Conservation (phyloP, 306 rosid species). For the Prunus davidiana region DNA sequence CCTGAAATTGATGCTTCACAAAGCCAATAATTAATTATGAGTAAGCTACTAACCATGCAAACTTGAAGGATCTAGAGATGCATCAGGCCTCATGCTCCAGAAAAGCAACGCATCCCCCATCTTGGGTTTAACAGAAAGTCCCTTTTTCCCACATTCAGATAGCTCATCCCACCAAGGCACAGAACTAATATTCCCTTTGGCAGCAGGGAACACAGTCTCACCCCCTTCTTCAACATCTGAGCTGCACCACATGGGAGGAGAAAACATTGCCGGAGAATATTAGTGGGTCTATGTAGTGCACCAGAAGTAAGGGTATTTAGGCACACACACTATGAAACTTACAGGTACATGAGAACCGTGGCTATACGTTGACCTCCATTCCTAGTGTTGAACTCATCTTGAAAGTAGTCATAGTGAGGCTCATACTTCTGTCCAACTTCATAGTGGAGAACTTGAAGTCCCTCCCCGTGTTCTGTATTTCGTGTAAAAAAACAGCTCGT, state of each 20-base stretch:
- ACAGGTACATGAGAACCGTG: constrained; percentile 95
- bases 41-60: constrained; percentile 71
- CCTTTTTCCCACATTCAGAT: constrained; percentile 87
- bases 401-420: constrained; percentile 97
- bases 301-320: constrained; percentile 7
- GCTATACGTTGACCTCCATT: constrained; percentile 99
- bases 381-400: constrained; percentile 71
- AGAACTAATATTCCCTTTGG: constrained; percentile 85
- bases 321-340: constrained; percentile 39
- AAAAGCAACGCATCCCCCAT: constrained; percentile 95
- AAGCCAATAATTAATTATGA: background rate
- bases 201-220: constrained; percentile 97
- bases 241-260: constrained; percentile 45
- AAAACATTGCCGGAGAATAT: constrained; percentile 9
- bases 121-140: constrained; percentile 93
- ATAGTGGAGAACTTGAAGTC: constrained; percentile 96
- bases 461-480: constrained; percentile 91
- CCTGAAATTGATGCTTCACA: background rate
- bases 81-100: constrained; percentile 99
- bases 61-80: constrained; percentile 83
- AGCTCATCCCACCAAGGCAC: constrained; percentile 98
- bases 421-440: constrained; percentile 98
- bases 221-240: constrained; percentile 99
- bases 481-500: constrained; percentile 25
- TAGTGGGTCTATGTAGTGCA: constrained; percentile 11